Conservation (phyloP, 768 basidiomycete species). For the Candolleomyces aberdarensis region DNA sequence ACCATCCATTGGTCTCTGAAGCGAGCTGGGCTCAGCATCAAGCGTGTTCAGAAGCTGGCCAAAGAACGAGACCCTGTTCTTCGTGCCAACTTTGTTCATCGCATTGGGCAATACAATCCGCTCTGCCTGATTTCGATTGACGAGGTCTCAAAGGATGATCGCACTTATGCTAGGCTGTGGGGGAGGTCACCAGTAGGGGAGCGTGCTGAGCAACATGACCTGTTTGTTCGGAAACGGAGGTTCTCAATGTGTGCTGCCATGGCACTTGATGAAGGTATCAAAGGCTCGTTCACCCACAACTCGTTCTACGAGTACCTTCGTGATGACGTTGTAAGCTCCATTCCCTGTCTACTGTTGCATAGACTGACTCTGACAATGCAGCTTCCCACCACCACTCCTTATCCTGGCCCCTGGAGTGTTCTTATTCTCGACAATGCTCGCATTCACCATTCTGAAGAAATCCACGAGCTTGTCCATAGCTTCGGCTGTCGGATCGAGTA, state of each 20-base stretch:
- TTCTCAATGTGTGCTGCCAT: conserved; percentile 18
- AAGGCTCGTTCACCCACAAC: conserved; percentile 16
- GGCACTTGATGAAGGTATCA: conserved; percentile 20
- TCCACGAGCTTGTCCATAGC: conserved; percentile 22
- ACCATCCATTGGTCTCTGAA: conserved; percentile 20
- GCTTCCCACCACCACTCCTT: conserved; percentile 35
- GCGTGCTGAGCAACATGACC: conserved; percentile 15
- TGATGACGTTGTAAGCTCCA: conserved; percentile 12
- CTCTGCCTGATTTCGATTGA: conserved; percentile 19
- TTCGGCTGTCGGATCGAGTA: conserved; percentile 23
- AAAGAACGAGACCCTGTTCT: conserved; percentile 13
- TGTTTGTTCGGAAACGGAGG: conserved; percentile 16
- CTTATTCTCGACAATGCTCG: conserved; percentile 35
- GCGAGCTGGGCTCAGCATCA: conserved; percentile 17
- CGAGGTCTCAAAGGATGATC: conserved; percentile 26
- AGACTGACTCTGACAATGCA: conserved; percentile 5
- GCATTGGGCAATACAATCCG: conserved; percentile 17
- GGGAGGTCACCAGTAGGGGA: conserved; percentile 15
- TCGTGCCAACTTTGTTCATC: conserved; percentile 14
- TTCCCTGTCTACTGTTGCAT: not conserved
- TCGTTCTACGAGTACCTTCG: conserved; percentile 14
- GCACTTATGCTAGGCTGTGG: conserved; percentile 17
- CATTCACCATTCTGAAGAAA: conserved; percentile 33
- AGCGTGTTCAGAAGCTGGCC: conserved; percentile 20
- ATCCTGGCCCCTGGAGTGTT: conserved; percentile 24